Evolutionary conservation across 352 stramenopile genomes (phyloP).

Genomic region (Aphanomyces astaci): DNA sequence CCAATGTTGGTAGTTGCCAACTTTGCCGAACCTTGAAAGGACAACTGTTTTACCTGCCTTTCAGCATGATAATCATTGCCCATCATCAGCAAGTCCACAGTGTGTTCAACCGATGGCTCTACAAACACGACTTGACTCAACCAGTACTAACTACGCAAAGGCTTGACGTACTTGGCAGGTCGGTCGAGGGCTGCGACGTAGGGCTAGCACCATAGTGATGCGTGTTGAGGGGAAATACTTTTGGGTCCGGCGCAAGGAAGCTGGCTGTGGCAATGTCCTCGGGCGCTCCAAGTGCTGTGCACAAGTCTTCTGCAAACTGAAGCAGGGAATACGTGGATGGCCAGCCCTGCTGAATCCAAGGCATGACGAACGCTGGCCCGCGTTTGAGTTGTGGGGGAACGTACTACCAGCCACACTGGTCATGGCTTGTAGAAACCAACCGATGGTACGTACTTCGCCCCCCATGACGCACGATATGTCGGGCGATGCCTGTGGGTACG

Average conservation of each 20-base stretch:
- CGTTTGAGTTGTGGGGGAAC: conserved; percentile 33
- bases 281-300: conserved; percentile 20
- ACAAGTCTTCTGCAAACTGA: conserved; percentile 45
- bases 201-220: not conserved
- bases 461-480: conserved; percentile 24
- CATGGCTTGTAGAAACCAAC: not conserved
- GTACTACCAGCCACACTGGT: conserved; percentile 27
- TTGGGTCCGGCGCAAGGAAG: conserved; percentile 15
- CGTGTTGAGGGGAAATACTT: conserved; percentile 14
- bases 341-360: conserved; percentile 53
- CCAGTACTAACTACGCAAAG: not conserved
- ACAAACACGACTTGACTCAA: not conserved
- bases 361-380: conserved; percentile 35
- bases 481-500: conserved; percentile 11
- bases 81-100: not conserved
- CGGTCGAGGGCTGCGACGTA: not conserved
- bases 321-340: conserved; percentile 41
- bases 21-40: not conserved
- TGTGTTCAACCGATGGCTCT: not conserved
- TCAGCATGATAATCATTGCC: not conserved
- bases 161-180: not conserved
- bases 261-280: conserved; percentile 10
- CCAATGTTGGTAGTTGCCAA: not conserved
- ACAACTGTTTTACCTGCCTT: not conserved
- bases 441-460: conserved; percentile 21